Percentiles rank a stretch among this genome's conserved stretches.
phyloP scores from a whole-genome alignment of 2,329 filamentous ascomycete species.

The Fusarium sp. region DNA sequence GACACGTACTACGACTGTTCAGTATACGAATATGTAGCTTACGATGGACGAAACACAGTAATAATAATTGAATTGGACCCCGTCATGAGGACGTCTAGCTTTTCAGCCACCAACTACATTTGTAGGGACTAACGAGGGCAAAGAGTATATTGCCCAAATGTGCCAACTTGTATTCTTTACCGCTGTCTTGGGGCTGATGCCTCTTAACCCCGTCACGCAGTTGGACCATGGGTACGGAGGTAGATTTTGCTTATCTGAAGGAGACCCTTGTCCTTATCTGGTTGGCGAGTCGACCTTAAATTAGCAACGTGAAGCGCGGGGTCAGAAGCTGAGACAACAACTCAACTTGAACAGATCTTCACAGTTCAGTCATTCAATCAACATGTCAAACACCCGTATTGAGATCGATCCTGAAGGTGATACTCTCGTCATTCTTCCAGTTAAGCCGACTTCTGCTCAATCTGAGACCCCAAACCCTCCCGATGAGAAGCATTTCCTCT shows the following conservation, averaged over 20 bases:
- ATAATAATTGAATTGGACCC: background rate
- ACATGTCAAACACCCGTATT: background rate
- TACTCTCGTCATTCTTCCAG: background rate
- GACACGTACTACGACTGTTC: background rate
- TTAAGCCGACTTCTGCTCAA: accelerated
- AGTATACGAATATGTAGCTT: background rate
- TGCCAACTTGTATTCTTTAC: background rate
- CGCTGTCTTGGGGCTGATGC: background rate
- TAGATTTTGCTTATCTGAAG: background rate
- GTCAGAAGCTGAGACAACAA: background rate
- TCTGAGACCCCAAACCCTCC: background rate
- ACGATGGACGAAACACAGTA: background rate
- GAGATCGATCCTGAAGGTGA: background rate
- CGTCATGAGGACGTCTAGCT: accelerated
- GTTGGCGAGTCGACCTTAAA: background rate
- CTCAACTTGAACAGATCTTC: background rate
- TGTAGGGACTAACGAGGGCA: accelerated
- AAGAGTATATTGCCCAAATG: background rate
- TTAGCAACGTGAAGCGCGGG: background rate
- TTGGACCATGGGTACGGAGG: too few species aligned
- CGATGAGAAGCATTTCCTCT: background rate
- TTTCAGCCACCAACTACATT: accelerated
- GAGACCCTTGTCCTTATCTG: background rate
- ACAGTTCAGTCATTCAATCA: background rate
- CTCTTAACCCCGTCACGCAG: background rate